Percentiles rank a stretch among this genome's conserved stretches.
Evolutionary conservation across 139 green algal genomes (phyloP).

Genomic region (Tetratostichococcus sp.): DNA sequence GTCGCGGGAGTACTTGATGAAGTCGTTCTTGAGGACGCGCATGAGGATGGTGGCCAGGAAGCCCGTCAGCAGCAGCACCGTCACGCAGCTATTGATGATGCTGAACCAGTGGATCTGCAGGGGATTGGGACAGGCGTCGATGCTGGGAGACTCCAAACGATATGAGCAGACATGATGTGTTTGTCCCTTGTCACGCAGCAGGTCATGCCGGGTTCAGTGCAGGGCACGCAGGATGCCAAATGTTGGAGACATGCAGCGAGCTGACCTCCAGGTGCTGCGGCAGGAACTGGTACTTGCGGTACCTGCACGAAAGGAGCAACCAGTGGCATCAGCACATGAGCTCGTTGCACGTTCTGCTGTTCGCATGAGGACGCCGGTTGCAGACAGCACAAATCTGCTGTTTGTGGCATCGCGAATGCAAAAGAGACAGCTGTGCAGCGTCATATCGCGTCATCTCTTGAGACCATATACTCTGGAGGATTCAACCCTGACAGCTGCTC

Average conservation of each 20-base stretch:
- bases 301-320: conserved; percentile 34
- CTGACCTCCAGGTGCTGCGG: conserved; percentile 81
- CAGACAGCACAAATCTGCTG: too few species aligned
- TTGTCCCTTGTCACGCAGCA: neutral
- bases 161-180: too few species aligned
- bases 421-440: too few species aligned
- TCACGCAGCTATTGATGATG: conserved; percentile 94
- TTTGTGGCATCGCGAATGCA: too few species aligned
- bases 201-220: neutral
- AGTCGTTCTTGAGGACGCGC: conserved; percentile 87
- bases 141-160: too few species aligned
- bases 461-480: too few species aligned
- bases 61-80: conserved; percentile 85
- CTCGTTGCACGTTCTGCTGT: too few species aligned
- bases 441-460: too few species aligned
- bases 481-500: too few species aligned
- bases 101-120: conserved; percentile 92
- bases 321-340: too few species aligned
- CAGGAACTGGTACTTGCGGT: conserved; percentile 78
- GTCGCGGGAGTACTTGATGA: conserved; percentile 76
- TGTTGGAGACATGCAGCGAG: neutral
- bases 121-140: neutral
- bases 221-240: too few species aligned
- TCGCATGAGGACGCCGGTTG: too few species aligned
- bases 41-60: conserved; percentile 92